Percentiles rank a stretch among this genome's conserved stretches.
Evolutionary conservation across 2,329 filamentous ascomycete species (phyloP).

Genomic region (Pestalotiopsis fici): DNA sequence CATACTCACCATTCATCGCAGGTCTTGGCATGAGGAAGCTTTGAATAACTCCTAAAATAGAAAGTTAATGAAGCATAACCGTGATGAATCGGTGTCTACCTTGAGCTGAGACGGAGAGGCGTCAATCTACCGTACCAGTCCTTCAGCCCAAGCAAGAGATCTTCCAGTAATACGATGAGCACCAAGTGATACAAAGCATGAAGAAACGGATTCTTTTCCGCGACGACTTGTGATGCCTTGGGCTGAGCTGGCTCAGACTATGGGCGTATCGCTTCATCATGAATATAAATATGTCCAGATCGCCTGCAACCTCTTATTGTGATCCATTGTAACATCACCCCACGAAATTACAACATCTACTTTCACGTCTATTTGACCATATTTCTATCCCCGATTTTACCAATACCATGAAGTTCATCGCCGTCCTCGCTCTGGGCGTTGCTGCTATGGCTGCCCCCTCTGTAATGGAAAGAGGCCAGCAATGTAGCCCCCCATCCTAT

Average conservation of each 20-base stretch:
- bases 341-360: background rate
- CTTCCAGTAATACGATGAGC: background rate
- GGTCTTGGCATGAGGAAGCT: background rate
- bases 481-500: slow-evolving; percentile 25
- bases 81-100: background rate
- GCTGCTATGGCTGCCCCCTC: slow-evolving; percentile 16
- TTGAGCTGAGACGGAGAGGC: background rate
- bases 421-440: slow-evolving; percentile 19
- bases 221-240: too few species aligned
- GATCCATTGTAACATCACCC: background rate
- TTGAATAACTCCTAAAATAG: background rate
- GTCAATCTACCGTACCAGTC: background rate
- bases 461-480: background rate
- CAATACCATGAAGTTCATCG: slow-evolving; percentile 27
- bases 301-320: background rate
- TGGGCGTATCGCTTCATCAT: background rate
- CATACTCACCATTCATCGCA: background rate
- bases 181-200: background rate
- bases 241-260: background rate
- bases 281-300: background rate
- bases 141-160: background rate
- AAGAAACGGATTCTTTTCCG: background rate
- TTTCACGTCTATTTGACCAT: background rate
- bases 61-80: background rate
- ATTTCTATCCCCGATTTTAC: background rate